Base-by-base conservation (phyloP, 306 rosid species). In the Trichosanthes truncata region DNA sequence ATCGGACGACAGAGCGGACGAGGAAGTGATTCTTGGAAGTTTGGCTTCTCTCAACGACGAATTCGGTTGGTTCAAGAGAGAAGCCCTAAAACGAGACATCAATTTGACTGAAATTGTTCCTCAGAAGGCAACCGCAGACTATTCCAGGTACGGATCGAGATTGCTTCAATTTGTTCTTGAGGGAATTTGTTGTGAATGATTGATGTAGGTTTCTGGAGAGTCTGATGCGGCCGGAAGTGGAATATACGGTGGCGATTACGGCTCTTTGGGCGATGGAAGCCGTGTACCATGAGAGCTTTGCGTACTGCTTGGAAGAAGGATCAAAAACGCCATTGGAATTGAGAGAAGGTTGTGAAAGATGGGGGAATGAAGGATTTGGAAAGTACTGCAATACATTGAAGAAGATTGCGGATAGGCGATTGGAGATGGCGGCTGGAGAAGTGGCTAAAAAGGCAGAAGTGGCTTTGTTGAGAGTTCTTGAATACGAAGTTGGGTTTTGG, bases 261-360 rank as follows among this genome's bases (percentile, higher is more conserved):
- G 89, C 92, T 8, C 83, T 87, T 77, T 94, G 98, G 98, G 89
- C 83, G 68, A 89, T 92, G 48, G 98, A 92, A 81, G 84, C 86
- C 6, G 98, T 94, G 78, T 94, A 94, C 84, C 97, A 89, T 40
- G 90, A 87, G 85, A 94, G 98, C 85, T 94, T 92, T 85, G 91
- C 93, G 0, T 80, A 86, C 55, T 90, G 97, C 49, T 78, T 91
- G 78, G 93, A 79, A 77, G 90, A 91, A 29, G 97, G 89, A 5
- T 87, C 95, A 6, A 83, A 84, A 69, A 82, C 88, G 52, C 95
- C 97, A 63, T 73, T 74, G 48, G 92, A 91, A 81, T 82, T 89
- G 80, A 79, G 82, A 80, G 93, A 87, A 83, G 87, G 88, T 29
- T 94, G 97, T 77, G 86, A 76, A 55, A 87, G 97, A 80, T 94